Conservation (phyloP, 192 early-diverging fungal genomes). For the Coemansia sp. region DNA sequence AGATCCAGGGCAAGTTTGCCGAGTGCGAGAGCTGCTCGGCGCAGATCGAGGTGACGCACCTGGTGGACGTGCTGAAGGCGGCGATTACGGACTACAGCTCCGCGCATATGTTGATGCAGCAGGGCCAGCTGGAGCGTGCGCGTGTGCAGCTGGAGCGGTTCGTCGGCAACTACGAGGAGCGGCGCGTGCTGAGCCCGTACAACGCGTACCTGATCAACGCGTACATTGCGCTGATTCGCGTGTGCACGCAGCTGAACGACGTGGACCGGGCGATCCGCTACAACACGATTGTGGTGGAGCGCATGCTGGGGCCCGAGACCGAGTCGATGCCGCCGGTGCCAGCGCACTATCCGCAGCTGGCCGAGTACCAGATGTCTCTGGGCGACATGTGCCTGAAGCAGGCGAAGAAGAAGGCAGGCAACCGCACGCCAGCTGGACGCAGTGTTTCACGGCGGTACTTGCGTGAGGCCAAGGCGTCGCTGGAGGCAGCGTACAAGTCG, state of each 20-base stretch:
- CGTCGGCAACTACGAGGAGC: constrained; percentile 51
- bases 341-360: constrained; percentile 57
- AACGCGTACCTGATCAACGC: constrained; percentile 55
- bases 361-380: constrained; percentile 57
- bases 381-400: constrained; percentile 59
- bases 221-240: constrained; percentile 36
- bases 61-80: constrained; percentile 54
- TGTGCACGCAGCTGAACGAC: constrained; percentile 42
- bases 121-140: constrained; percentile 41
- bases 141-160: constrained; percentile 50
- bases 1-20: constrained; percentile 57
- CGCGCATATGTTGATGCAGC: constrained; percentile 46
- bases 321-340: constrained; percentile 43
- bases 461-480: constrained; percentile 41
- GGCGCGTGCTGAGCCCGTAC: constrained; percentile 47
- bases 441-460: constrained; percentile 43
- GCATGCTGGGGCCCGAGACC: constrained; percentile 41
- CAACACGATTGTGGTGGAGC: constrained; percentile 39
- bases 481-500: constrained; percentile 28
- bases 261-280: constrained; percentile 48
- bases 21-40: constrained; percentile 54
- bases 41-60: constrained; percentile 50
- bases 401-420: constrained; percentile 50
- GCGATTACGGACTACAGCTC: constrained; percentile 51
- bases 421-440: constrained; percentile 46